Evolutionary conservation across 192 early-diverging fungal species (phyloP).

Genomic region (Backusella liffmaniae): DNA sequence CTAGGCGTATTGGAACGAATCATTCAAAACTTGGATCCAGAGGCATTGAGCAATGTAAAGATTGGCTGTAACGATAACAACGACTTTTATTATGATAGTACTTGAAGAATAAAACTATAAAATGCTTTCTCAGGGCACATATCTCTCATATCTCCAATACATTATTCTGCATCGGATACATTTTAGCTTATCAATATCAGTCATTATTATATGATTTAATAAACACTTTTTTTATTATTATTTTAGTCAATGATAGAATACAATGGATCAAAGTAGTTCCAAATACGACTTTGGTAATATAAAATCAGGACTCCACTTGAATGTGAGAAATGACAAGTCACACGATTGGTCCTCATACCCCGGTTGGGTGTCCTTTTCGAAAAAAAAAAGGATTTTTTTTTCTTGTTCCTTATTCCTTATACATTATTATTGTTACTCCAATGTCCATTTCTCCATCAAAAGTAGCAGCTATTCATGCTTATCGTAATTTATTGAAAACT

Average conservation of each 20-base stretch:
- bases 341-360: background rate
- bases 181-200: too few relatives aligned
- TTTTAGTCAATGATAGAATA: background rate
- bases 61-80: background rate
- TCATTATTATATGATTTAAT: too few relatives aligned
- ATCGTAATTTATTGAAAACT: constrained; percentile 27
- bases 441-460: constrained; percentile 22
- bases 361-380: background rate
- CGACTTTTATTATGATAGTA: background rate
- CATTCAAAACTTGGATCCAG: background rate
- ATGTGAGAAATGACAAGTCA: background rate
- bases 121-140: too few relatives aligned
- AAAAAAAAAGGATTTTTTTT: background rate
- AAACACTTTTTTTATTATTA: too few relatives aligned
- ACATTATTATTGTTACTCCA: background rate
- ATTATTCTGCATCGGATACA: too few relatives aligned
- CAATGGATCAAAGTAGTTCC: background rate
- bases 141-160: too few relatives aligned
- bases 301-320: background rate
- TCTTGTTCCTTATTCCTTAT: background rate
- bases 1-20: background rate
- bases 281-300: background rate
- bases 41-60: background rate
- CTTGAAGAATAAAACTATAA: background rate
- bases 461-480: constrained; percentile 27